Evolutionary conservation across 768 basidiomycete genomes (phyloP), one percentile per base, ranked within the genome.

Genomic region (Auricularia cornea): DNA sequence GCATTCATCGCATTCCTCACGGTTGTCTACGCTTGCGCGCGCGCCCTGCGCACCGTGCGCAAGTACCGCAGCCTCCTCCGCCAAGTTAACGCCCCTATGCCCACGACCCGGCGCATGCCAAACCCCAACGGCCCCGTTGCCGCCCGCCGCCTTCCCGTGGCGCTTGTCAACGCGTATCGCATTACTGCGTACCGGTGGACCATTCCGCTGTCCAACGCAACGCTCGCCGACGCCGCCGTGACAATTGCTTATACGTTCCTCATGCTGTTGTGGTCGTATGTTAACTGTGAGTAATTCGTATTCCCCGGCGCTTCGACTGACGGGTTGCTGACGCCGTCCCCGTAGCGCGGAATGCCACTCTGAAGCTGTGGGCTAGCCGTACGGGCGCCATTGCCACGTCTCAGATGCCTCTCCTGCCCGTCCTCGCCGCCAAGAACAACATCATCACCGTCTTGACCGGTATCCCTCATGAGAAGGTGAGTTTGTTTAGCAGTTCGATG

Each of bases 361-460:
- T 60, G 10, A 52, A 18, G 8, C 52, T 61, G 28, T 67, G 62
- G 52, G 35, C 59, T 4, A 59, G 63, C 32, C 61, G 64, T 12
- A 60, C 62, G 10, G 66, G 60, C 23, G 62, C 65, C 26, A 63
- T 65, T 18, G 64, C 63, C 6, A 56, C 59, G 14, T 51, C 28
- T 14, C 69, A 75, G 62, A 64, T 72, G 3, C 71, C 72, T 3
- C 64, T 75, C 33, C 70, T 76, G 61, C 66, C 72, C 41, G 72
- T 72, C 18, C 66, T 76, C 6, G 72, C 72, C 4, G 70, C 71
- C 28, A 76, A 76, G 70, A 76, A 76, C 66, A 75, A 76, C 61
- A 51, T 73, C 44, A 69, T 76, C 56, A 54, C 63, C 23, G 64
- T 66, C 29, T 20, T 66, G 10, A 66, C 65, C 3, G 65, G 65